A percentile compares a stretch with the other conserved stretches of the same genome.
Evolutionary conservation across 2,329 filamentous ascomycete species (phyloP).

Genomic region (Bipolaris cookei): DNA sequence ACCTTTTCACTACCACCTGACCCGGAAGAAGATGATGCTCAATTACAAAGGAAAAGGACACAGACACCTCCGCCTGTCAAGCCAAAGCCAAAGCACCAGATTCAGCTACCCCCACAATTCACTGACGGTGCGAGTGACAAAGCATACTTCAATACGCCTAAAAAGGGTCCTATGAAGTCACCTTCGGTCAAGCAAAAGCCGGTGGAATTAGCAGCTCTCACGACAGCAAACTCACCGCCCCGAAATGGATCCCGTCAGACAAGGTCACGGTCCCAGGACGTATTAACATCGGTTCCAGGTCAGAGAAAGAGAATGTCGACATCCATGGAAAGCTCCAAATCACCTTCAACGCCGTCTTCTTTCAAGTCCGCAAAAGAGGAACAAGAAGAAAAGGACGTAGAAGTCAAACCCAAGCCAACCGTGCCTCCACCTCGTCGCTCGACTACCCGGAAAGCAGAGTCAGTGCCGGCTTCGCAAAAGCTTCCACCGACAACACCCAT

Average conservation of each 20-base stretch:
- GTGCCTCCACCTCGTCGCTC: constrained; percentile 48
- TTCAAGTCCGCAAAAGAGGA: constrained; percentile 47
- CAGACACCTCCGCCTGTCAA: constrained; percentile 37
- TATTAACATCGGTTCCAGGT: constrained; percentile 24
- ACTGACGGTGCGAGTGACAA: constrained; percentile 22
- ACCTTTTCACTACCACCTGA: constrained; percentile 41
- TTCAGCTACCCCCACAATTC: constrained; percentile 23
- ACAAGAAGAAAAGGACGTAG: constrained; percentile 37
- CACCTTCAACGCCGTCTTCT: constrained; percentile 40
- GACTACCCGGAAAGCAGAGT: constrained; percentile 20
- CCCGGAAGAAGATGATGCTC: constrained; percentile 21
- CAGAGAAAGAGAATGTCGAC: constrained; percentile 32
- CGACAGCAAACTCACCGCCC: constrained; percentile 24
- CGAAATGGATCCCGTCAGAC: constrained; percentile 27
- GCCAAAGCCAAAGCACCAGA: constrained; percentile 40
- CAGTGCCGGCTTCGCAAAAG: constrained; percentile 11
- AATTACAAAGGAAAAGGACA: constrained; percentile 28
- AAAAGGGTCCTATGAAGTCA: constrained; percentile 34
- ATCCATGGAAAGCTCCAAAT: constrained; percentile 36
- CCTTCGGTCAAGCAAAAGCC: constrained; percentile 38
- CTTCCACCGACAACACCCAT: constrained; percentile 25
- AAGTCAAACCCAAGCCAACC: constrained; percentile 38
- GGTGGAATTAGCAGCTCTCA: constrained; percentile 27
- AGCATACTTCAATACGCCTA: constrained; percentile 25
- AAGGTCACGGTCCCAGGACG: constrained; percentile 34